These are phyloP conservation scores for Penicillium expansum DNA, from an alignment of 2,329 filamentous ascomycete species.

Conservation along the genomic window DNA sequence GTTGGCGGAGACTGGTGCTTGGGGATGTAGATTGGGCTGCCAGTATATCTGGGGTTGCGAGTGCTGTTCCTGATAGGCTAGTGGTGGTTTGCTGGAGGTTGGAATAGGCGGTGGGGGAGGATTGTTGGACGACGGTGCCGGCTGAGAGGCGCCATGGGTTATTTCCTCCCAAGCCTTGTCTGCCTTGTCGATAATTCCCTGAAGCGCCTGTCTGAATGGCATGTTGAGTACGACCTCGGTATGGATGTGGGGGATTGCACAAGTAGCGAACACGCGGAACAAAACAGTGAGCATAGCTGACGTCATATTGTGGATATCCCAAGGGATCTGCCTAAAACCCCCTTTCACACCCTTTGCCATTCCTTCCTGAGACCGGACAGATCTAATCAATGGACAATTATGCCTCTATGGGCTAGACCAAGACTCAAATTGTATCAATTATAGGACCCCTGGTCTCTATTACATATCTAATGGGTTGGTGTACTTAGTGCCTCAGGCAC, in stretches of 20 bases:
- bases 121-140: conserved; percentile 15
- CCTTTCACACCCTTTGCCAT: not conserved
- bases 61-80: conserved; percentile 18
- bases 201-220: conserved; percentile 25
- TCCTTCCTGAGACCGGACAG: not conserved
- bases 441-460: not conserved
- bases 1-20: conserved; percentile 21
- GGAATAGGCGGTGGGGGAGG: conserved; percentile 23
- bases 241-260: conserved; percentile 13
- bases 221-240: conserved; percentile 19
- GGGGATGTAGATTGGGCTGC: conserved; percentile 21
- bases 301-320: conserved; percentile 18
- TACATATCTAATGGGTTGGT: not conserved
- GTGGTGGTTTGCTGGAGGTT: conserved; percentile 21
- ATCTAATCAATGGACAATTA: not conserved
- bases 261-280: conserved; percentile 7
- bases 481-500: too few species aligned
- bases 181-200: conserved; percentile 23
- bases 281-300: conserved; percentile 16
- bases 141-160: conserved; percentile 9
- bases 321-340: not conserved
- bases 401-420: not conserved
- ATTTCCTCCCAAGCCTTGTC: conserved; percentile 24
- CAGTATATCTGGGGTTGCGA: conserved; percentile 25
- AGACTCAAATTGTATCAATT: not conserved